Base-by-base conservation (phyloP, 108 stramenopile species). In the Cylindrotheca closterium region DNA sequence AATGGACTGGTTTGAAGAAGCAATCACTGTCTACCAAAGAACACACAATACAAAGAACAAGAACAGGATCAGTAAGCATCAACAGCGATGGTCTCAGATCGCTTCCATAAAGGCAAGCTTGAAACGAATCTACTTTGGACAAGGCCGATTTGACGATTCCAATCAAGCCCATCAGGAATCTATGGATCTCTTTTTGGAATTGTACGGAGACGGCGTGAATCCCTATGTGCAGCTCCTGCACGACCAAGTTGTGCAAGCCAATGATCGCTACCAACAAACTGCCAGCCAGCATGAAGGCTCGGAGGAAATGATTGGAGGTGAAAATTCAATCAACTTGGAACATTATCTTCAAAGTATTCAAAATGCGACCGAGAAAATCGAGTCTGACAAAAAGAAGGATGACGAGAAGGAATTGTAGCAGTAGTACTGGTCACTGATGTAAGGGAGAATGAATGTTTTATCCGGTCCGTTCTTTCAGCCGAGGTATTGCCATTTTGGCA, bases 131-230 rank as follows among this genome's bases (percentile, higher is more conserved):
- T 58, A 67, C 24, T 58, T 50, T 28, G 19, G 47, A 30, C 24
- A 49, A 19, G 25, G 48, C 19, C 19, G 46, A 47, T 67, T 67
- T 58, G 29, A 67, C 18, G 56, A 67, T 5, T 55, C 52, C 47
- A 29, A 48, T 15, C 4, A 4, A 4, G 12, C 24, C 19, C 66
- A 67, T 19, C 30, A 21, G 37, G 31, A 56, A 26, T 52, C 56
- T 1, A 34, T 67, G 56, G 66, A 67, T 32, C 12, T 67, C 15
- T 67, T 47, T 28, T 45, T n/a, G 19, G 26, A 25, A 29, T 23
- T 67, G 55, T 58, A 67, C n/a, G 66, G 66, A 19, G 66, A 56
- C 27, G 66, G 66, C 28, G 56, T 58, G 46, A 67, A 67, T 58
- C 66, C 66, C n/a, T 65, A 55, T 29, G 28, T 27, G 5, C 52